A percentile compares a stretch with the other conserved stretches of the same genome.
Conservation (phyloP, 2,329 filamentous ascomycete species). For the Penicillium freii region DNA sequence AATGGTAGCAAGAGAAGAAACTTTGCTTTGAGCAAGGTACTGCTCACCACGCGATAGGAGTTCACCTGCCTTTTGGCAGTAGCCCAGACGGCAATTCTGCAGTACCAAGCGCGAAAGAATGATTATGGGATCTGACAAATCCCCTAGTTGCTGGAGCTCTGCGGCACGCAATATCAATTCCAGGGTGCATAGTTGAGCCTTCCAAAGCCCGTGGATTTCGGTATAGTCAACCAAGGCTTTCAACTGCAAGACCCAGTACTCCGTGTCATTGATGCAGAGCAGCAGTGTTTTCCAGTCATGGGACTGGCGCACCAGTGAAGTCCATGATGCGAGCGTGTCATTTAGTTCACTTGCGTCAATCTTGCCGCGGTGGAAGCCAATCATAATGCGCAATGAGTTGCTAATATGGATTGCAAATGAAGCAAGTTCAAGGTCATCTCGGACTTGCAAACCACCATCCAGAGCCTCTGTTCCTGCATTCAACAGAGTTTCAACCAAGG, state of each 20-base stretch:
- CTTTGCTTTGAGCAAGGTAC: constrained; percentile 42
- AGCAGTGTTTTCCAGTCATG: constrained; percentile 44
- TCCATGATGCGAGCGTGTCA: constrained; percentile 37
- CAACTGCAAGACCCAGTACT: constrained; percentile 52
- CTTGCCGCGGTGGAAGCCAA: constrained; percentile 37
- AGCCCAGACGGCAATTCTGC: constrained; percentile 60
- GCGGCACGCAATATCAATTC: constrained; percentile 49
- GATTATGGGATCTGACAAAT: constrained; percentile 42
- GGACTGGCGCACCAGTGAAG: constrained; percentile 45
- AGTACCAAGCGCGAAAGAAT: constrained; percentile 50
- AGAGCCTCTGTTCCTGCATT: constrained; percentile 27
- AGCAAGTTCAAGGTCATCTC: constrained; percentile 30
- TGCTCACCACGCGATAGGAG: constrained; percentile 60
- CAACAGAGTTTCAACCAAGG: constrained; percentile 28
- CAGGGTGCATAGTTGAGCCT: constrained; percentile 50
- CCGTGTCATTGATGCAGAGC: constrained; percentile 50
- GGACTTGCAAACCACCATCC: constrained; percentile 13
- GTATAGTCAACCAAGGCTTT: constrained; percentile 56
- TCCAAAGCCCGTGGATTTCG: constrained; percentile 56
- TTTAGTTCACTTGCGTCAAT: constrained; percentile 29
- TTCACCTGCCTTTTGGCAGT: constrained; percentile 57
- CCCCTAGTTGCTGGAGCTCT: constrained; percentile 44
- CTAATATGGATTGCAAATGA: constrained; percentile 30
- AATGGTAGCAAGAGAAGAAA: constrained; percentile 49
- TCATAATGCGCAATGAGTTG: constrained; percentile 36